These are phyloP conservation scores for Candida nanaspora DNA, from an alignment of 805 yeast species.

Conservation along the genomic window DNA sequence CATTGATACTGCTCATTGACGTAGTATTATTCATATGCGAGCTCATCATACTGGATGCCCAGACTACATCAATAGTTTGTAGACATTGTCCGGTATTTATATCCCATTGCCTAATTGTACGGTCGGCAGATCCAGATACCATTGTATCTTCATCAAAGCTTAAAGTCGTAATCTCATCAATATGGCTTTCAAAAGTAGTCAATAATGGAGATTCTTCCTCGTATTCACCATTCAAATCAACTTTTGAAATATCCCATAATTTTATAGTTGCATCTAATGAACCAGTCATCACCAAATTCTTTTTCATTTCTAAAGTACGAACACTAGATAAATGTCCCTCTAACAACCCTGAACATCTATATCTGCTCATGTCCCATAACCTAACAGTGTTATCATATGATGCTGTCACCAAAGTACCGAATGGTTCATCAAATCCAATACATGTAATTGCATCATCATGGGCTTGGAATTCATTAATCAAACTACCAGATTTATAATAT, in stretches of 20 bases:
- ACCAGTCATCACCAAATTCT: slow-evolving; percentile 84
- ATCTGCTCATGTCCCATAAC: slow-evolving; percentile 71
- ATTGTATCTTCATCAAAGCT: slow-evolving; percentile 45
- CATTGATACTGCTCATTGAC: neutral
- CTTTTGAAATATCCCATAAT: slow-evolving; percentile 52
- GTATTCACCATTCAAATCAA: slow-evolving; percentile 14
- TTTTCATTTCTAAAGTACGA: too few relatives aligned
- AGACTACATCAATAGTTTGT: slow-evolving; percentile 63
- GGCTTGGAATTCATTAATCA: slow-evolving; percentile 41
- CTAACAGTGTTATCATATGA: slow-evolving; percentile 70
- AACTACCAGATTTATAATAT: slow-evolving; percentile 52
- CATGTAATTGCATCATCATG: slow-evolving; percentile 48
- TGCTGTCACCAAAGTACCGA: slow-evolving; percentile 72
- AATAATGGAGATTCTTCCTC: slow-evolving; percentile 28
- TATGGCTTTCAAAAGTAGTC: slow-evolving; percentile 53
- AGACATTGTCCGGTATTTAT: slow-evolving; percentile 54
- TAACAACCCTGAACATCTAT: too few relatives aligned
- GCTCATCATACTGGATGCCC: slow-evolving; percentile 39
- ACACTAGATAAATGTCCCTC: too few relatives aligned
- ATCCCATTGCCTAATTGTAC: slow-evolving; percentile 75
- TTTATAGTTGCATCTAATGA: slow-evolving; percentile 70
- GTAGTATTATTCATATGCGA: slow-evolving; percentile 7
- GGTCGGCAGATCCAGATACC: slow-evolving; percentile 65
- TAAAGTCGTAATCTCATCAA: slow-evolving; percentile 59
- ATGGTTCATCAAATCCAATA: slow-evolving; percentile 66